Conservation (phyloP, 2,329 filamentous ascomycete species). For the Monosporascus sp. region DNA sequence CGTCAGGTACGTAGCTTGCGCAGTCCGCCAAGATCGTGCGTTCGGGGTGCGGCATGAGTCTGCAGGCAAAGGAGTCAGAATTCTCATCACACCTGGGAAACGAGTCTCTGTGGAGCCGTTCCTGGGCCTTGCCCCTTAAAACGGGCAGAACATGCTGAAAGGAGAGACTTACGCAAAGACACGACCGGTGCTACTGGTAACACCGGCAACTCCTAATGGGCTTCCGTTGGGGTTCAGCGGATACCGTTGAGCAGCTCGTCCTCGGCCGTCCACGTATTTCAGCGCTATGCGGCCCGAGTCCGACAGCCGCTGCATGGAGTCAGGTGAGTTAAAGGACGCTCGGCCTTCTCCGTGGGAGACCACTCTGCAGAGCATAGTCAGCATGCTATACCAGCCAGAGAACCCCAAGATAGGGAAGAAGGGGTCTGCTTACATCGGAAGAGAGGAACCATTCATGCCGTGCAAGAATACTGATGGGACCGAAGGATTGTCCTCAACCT, state of each 20-base stretch:
- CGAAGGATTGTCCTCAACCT: constrained; percentile 3
- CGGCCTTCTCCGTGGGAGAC: constrained; percentile 90
- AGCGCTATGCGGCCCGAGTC: constrained; percentile 67
- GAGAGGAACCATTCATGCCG: constrained; percentile 61
- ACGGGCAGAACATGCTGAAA: too few relatives aligned
- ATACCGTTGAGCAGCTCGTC: constrained; percentile 71
- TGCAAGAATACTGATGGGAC: too few relatives aligned
- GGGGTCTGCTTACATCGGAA: constrained; percentile 54
- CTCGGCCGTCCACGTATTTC: constrained; percentile 80
- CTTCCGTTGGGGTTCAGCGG: constrained; percentile 58
- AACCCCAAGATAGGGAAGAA: too few relatives aligned
- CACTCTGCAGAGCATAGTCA: constrained; percentile 30
- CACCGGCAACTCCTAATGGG: constrained; percentile 67
- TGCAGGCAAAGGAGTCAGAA: too few relatives aligned
- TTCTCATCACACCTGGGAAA: constrained; percentile 57
- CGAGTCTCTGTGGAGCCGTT: too few relatives aligned
- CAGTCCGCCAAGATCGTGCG: constrained; percentile 72
- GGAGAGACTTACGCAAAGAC: too few relatives aligned
- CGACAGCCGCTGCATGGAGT: constrained; percentile 49
- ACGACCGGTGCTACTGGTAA: background rate
- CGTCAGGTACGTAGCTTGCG: too few relatives aligned
- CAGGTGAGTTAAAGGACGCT: constrained; percentile 60
- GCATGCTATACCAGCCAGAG: too few relatives aligned
- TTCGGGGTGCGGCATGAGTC: constrained; percentile 76
- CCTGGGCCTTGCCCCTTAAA: too few relatives aligned